Base-by-base conservation (phyloP, 208 protist genomes). In the Leishmania mexicana region DNA sequence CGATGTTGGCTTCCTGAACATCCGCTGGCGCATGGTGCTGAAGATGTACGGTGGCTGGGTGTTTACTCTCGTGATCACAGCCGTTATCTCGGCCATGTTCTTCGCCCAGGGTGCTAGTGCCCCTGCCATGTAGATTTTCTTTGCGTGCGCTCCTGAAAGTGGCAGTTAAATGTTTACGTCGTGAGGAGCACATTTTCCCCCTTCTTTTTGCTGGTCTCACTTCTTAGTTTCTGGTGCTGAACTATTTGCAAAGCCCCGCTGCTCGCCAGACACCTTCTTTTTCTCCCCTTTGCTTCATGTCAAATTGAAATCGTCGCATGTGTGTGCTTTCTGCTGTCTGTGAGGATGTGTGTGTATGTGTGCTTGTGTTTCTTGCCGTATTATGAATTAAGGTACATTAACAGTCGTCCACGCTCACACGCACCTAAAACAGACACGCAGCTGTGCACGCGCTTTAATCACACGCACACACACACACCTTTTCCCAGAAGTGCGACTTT, bases 21-120 rank as follows among this genome's bases (percentile, higher is more conserved):
- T 94, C 51, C 85, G 88, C 49, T 94, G 91, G 91, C 24, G 89
- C 62, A 89, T 94, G 82, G 84, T 93, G 65, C 81, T 89, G 71
- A 91, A 92, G 84, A 85, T 94, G 81, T 94, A 93, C 80, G 76
- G 78, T 62, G 91, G 91, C 7, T 94, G 91, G 91, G 81, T 94
- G 21, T 79, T 85, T 73, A 94, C 91, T 1, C 83, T 94, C 38
- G 71, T 88, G 35, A 75, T 89, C 45, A 92, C 88, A 3, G 91
- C 80, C 21, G 15, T 90, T 28, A 58, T 89, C 42, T 94, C 91
- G 31, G 91, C 89, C 38, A 79, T 80, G 10, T 86, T 94, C 74
- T 94, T 91, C 75, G 77, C 91, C 11, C 91, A 94, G 76, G 91
- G 91, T 35, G 83, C 87, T 65, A 89, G 89, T 71, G 81, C 91